Evolutionary conservation across 768 basidiomycete species (phyloP), one percentile per base, ranked within the genome.

Genomic region (Ramaria sp.): DNA sequence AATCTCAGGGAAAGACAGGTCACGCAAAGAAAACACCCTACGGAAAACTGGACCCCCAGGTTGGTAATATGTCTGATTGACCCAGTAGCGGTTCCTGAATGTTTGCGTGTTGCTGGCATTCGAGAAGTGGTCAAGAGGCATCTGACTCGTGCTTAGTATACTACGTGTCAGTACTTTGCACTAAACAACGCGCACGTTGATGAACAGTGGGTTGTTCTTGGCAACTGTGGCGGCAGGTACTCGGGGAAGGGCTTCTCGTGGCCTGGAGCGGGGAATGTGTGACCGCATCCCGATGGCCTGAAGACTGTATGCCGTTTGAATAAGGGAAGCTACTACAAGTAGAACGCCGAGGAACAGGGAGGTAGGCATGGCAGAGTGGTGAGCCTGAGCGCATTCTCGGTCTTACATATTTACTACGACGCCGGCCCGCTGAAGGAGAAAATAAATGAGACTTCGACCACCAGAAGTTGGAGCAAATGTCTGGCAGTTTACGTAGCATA

Each of bases 41-140:
- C 75, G 48, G 49, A 77, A 73, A 1, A 76, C 74, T 3, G 76
- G 76, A 3, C 76, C 76, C 6, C 75, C 75, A 10, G 65, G 54
- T 57, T 73, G 64, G 60, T 71, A 76, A 60, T 75, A 76, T 0
- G 73, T 73, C 1, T 67, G 65, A 53, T 77, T 77, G 24, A 76
- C 63, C 76, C 76, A 77, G 49, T 71, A 77, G 3, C 76, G 68
- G 59, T 76, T 76, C 32, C 64, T 63, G 62, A 74, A 77, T 0
- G 72, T 73, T 9, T 50, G 59, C 0, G 52, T 42, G 1, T 67
- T 63, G 32, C 62, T 63, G 1, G 16, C 52, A 25, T 65, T 62
- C 7, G 60, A 60, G 55, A 75, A 77, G 57, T 77, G 76, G 60
- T 77, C 75, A 28, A 76, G 56, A 3, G 73, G 73, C 61, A 77